Conservation (phyloP, 129 eudicot species). For the Calendula officinalis region DNA sequence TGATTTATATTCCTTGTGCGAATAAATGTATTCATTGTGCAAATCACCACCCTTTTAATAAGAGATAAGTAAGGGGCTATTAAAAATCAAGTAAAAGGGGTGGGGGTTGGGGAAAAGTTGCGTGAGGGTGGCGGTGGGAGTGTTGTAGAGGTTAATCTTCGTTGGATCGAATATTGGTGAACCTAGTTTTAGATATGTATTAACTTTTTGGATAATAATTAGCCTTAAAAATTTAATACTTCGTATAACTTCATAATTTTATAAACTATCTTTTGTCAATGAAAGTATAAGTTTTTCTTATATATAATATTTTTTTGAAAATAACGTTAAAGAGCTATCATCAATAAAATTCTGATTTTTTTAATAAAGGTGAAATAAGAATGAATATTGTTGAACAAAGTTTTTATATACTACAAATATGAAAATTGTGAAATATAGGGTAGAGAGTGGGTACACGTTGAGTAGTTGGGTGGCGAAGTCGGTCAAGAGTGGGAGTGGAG, state of each 20-base stretch:
- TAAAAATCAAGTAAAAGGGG: neutral
- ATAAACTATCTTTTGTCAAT: neutral
- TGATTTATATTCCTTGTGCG: too few relatives aligned
- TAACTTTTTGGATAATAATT: neutral
- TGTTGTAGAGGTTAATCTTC: slow-evolving; percentile 44
- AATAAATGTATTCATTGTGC: too few relatives aligned
- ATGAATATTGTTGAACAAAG: too few relatives aligned
- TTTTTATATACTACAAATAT: too few relatives aligned
- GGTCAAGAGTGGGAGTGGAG: slow-evolving; percentile 45
- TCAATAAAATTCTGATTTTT: too few relatives aligned
- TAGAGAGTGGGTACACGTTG: slow-evolving; percentile 35
- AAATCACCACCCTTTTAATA: too few relatives aligned
- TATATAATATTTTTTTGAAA: neutral
- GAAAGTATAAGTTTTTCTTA: neutral
- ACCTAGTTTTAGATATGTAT: neutral
- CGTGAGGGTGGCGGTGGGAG: slow-evolving; percentile 72
- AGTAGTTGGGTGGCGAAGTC: slow-evolving; percentile 38
- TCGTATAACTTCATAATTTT: too few relatives aligned
- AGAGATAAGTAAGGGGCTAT: too few relatives aligned
- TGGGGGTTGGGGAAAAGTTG: slow-evolving; percentile 29
- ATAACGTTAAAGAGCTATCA: too few relatives aligned
- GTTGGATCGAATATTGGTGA: slow-evolving; percentile 34
- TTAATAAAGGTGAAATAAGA: neutral
- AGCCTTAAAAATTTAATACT: too few relatives aligned
- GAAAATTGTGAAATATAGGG: slow-evolving; percentile 5